Base-by-base conservation (phyloP, 2,329 filamentous ascomycete genomes). In the Akanthomyces lecanii region DNA sequence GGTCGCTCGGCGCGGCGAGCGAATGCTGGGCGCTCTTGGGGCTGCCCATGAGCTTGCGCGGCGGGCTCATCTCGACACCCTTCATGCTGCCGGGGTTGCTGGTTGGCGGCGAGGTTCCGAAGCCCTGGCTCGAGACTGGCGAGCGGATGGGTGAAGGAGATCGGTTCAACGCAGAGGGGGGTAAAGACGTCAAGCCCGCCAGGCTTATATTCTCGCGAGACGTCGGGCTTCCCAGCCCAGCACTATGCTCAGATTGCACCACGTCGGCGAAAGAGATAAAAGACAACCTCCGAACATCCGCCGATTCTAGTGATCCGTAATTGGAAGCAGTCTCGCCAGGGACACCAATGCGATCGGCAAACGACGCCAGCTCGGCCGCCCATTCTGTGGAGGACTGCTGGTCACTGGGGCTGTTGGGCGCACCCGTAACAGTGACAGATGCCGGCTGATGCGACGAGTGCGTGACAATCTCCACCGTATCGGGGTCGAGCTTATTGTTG, bases 201-300 rank as follows among this genome's bases (percentile, higher is more conserved):
- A 89, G 77, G 72, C 92, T 87, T 63, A 90, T 81, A 62, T 87
- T 89, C 65, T 94, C 90, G 67, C 88, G 81, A 68, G 83, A 87
- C 53, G 84, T 81, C 44, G 76, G 73, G 60, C 73, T 74, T 45
- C 74, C 76, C 21, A 80, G 78, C 40, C 80, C 78, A 64, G 87
- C 84, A 36, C 85, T 85, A 70, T 94, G 90, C 73, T 95, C 91
- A 40, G 89, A 85, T 73, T 96, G 92, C 47, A 98, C 92, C 11
- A 98, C 92, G 71, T 98, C 94, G 65, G 94, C 93, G 75, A 98
- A 98, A 8, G 92, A 97, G 72, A 98, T 96, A 78, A 98, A 98
- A 74, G 90, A 95, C 66, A 98, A 78, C 25, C 94, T 87, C 52
- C 91, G 88, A 21, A 96, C 85, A 70, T 97, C 93, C 53, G 85